Evolutionary conservation across 2,329 filamentous ascomycete genomes (phyloP).

Genomic region (Leptographium radiaticola): DNA sequence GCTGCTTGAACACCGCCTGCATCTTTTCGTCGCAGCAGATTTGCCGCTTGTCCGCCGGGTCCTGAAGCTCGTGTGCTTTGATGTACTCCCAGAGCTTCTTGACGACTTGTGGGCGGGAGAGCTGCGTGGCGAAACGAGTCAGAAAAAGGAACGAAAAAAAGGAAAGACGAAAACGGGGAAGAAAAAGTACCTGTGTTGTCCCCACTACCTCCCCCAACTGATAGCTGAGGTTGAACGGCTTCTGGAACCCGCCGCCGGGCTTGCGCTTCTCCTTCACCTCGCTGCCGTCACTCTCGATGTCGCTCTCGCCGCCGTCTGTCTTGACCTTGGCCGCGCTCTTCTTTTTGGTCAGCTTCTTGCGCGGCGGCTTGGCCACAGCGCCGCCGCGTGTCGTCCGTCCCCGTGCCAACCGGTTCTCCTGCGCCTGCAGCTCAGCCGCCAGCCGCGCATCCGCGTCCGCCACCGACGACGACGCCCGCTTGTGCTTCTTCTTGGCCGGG

Average conservation of each 20-base stretch:
- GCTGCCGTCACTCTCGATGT: conserved; percentile 45
- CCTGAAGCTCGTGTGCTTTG: conserved; percentile 76
- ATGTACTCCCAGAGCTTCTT: conserved; percentile 96
- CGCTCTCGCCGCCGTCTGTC: conserved; percentile 62
- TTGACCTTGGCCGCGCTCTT: conserved; percentile 66
- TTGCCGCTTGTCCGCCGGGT: conserved; percentile 80
- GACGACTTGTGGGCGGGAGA: conserved; percentile 89
- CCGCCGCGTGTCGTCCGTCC: conserved; percentile 67
- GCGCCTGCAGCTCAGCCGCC: conserved; percentile 78
- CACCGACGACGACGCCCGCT: conserved; percentile 38
- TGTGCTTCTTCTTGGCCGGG: conserved; percentile 50
- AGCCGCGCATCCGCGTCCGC: conserved; percentile 75
- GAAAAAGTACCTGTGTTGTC: conserved; percentile 44
- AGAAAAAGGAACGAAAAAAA: background rate
- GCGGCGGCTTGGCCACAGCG: conserved; percentile 41
- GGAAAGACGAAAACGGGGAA: background rate
- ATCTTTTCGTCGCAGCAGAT: conserved; percentile 87
- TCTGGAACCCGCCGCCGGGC: conserved; percentile 86
- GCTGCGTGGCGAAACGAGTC: conserved; percentile 29
- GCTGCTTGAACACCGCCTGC: conserved; percentile 82
- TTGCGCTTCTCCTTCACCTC: conserved; percentile 59
- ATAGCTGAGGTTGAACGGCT: conserved; percentile 62
- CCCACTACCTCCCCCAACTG: conserved; percentile 58
- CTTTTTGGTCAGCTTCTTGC: conserved; percentile 58
- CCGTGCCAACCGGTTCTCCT: conserved; percentile 62